Percentiles rank a stretch among this genome's conserved stretches.
Conservation (phyloP, 1,284 basidiomycete genomes). For the Gymnopus androsaceus region DNA sequence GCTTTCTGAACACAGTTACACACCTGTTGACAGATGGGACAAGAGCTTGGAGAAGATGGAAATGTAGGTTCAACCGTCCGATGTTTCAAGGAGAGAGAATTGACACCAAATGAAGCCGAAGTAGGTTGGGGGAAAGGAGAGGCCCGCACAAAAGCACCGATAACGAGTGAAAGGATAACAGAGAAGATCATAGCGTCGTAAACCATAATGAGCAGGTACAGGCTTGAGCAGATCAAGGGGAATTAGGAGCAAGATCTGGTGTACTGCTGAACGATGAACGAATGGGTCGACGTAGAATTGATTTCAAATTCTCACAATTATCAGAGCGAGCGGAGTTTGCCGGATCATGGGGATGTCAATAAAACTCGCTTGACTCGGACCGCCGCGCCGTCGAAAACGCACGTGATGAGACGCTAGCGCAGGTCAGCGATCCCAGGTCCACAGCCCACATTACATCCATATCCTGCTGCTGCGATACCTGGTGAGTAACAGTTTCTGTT, state of each 20-base stretch:
- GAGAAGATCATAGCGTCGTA: background rate
- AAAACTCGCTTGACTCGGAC: no score
- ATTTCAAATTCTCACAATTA: background rate
- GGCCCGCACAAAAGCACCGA: conserved; percentile 11
- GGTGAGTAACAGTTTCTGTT: no score
- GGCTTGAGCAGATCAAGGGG: background rate
- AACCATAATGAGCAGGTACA: background rate
- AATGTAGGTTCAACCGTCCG: conserved; percentile 18
- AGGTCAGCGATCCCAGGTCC: background rate
- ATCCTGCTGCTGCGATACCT: background rate
- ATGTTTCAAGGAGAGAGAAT: background rate
- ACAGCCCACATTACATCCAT: background rate
- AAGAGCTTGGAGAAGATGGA: conserved; percentile 19
- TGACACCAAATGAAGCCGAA: background rate
- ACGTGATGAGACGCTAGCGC: no score
- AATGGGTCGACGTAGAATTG: background rate
- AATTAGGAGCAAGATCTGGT: background rate
- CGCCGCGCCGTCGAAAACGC: no score
- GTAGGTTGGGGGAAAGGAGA: conserved; percentile 6
- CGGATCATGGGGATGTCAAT: no score
- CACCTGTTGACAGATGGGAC: conserved; percentile 19
- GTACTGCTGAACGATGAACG: background rate
- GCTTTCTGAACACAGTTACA: background rate
- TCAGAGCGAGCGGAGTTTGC: no score
- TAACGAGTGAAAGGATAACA: conserved; percentile 2